Evolutionary conservation across 495 filamentous ascomycete species (phyloP).

Genomic region (Bombardia bombarda): DNA sequence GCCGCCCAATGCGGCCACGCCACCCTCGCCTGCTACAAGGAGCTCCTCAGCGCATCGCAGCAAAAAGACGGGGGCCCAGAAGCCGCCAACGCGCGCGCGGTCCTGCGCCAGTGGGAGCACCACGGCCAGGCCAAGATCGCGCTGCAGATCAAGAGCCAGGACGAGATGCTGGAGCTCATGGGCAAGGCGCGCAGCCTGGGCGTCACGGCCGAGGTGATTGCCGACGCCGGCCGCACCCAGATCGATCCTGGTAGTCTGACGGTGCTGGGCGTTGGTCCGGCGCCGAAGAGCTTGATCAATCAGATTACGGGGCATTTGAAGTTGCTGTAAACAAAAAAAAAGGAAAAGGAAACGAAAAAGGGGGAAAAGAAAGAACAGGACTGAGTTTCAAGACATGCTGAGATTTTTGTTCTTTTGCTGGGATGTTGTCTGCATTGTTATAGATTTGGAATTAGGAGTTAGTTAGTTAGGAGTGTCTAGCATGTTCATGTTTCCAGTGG

Average conservation of each 20-base stretch:
- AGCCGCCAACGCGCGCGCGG: constrained; percentile 43
- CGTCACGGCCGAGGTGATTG: constrained; percentile 77
- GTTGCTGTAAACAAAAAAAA: constrained; percentile 49
- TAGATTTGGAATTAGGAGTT: too few species aligned
- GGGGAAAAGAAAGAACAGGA: not conserved
- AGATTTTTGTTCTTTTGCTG: too few species aligned
- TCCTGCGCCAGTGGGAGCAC: constrained; percentile 80
- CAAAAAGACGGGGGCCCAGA: constrained; percentile 30
- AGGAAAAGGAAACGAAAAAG: not conserved
- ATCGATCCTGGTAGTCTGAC: constrained; percentile 88
- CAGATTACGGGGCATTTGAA: constrained; percentile 82
- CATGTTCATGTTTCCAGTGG: too few species aligned
- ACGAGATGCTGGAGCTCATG: constrained; percentile 69
- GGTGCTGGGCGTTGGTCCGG: constrained; percentile 82
- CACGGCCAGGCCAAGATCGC: constrained; percentile 88
- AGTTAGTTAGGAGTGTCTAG: too few species aligned
- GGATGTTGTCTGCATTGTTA: too few species aligned
- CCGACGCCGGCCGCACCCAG: constrained; percentile 95
- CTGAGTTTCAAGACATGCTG: too few species aligned
- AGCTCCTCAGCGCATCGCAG: constrained; percentile 48
- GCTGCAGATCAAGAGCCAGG: constrained; percentile 74
- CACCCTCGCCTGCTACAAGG: constrained; percentile 93
- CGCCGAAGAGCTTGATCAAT: constrained; percentile 80
- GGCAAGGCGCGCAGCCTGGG: constrained; percentile 75
- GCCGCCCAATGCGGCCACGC: constrained; percentile 95